phyloP scores from a whole-genome alignment of 2,329 filamentous ascomycete species.

The Penicillium sp. region DNA sequence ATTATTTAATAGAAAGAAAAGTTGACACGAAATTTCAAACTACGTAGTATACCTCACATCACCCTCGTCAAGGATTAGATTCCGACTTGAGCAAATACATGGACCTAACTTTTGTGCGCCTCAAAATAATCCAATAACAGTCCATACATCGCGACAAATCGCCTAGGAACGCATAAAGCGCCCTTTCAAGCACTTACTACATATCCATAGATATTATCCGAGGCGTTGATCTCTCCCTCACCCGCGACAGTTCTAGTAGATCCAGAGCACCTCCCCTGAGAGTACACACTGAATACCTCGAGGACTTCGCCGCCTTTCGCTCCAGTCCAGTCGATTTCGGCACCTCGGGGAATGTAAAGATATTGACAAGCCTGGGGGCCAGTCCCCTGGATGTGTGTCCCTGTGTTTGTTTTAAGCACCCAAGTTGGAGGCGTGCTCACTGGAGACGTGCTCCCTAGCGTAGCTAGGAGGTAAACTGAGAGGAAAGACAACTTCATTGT shows the following conservation, averaged over 20 bases:
- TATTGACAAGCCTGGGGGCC: conserved; percentile 3
- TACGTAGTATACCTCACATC: no score
- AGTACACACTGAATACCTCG: conserved; percentile 7
- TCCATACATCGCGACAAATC: not conserved
- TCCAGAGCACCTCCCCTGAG: conserved; percentile 1
- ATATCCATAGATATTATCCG: conserved; percentile 16
- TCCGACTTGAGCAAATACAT: no score
- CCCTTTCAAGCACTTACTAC: conserved; percentile 1
- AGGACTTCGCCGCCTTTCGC: conserved; percentile 7
- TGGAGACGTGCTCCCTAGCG: not conserved
- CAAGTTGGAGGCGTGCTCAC: not conserved
- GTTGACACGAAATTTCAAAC: no score
- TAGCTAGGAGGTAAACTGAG: not conserved
- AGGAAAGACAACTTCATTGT: not conserved
- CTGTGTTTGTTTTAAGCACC: not conserved
- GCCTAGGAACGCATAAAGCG: not conserved
- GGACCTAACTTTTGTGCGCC: not conserved
- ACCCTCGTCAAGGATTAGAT: no score
- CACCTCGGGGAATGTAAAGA: conserved; percentile 10
- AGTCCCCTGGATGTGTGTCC: not conserved
- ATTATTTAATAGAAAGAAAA: no score
- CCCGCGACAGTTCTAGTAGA: conserved; percentile 15
- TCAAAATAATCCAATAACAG: not conserved
- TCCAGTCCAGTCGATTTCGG: conserved; percentile 14
- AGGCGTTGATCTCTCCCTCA: conserved; percentile 16